A percentile compares a stretch with the other conserved stretches of the same genome.
Conservation (phyloP, 805 yeast genomes). For the Nakazawaea ernobii region DNA sequence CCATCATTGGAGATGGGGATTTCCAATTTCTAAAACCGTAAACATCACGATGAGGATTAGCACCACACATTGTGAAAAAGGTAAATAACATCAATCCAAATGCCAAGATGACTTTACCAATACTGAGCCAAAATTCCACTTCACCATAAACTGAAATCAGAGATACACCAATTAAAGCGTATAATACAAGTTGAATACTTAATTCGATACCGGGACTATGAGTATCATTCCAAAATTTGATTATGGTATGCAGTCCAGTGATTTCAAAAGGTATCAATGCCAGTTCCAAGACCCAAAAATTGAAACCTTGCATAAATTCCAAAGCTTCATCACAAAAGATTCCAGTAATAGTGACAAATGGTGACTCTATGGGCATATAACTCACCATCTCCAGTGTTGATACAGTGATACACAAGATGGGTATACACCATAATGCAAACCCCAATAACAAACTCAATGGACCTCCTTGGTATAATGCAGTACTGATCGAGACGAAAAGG, state of each 20-base stretch:
- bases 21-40: slow-evolving; percentile 30
- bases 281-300: slow-evolving; percentile 42
- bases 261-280: slow-evolving; percentile 46
- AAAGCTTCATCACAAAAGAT: slow-evolving; percentile 40
- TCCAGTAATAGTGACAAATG: slow-evolving; percentile 40
- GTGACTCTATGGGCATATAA: slow-evolving; percentile 41
- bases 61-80: slow-evolving; percentile 48
- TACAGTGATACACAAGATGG: slow-evolving; percentile 34
- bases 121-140: slow-evolving; percentile 40
- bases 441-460: slow-evolving; percentile 36
- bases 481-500: slow-evolving; percentile 37
- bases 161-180: slow-evolving; percentile 35
- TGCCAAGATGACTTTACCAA: slow-evolving; percentile 38
- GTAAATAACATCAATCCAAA: slow-evolving; percentile 39
- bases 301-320: slow-evolving; percentile 44
- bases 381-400: slow-evolving; percentile 43
- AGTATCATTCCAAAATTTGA: slow-evolving; percentile 44
- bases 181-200: slow-evolving; percentile 33
- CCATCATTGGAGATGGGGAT: slow-evolving; percentile 30
- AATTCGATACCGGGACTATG: slow-evolving; percentile 41
- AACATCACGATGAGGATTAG: slow-evolving; percentile 39
- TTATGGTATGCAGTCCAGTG: slow-evolving; percentile 37
- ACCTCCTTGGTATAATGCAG: slow-evolving; percentile 33
- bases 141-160: slow-evolving; percentile 44
- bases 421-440: slow-evolving; percentile 35